Base-by-base conservation (phyloP, 768 basidiomycete species). In the Suillus variegatus region DNA sequence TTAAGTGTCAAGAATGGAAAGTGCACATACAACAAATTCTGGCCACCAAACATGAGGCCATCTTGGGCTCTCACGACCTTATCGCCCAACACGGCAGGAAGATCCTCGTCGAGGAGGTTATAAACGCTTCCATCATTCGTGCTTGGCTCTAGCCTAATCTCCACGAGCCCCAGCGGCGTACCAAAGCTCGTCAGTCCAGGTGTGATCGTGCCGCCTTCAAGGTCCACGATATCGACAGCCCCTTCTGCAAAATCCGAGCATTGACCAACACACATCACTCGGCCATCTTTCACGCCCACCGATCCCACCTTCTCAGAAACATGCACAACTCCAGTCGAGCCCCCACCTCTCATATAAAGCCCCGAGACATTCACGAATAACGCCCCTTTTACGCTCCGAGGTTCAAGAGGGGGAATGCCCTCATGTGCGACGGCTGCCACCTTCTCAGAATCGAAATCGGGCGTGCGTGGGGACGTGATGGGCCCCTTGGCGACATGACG, bases 171-270 rank as follows among this genome's bases (percentile, higher is more conserved):
- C 7, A 96, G 75, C 12, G 84, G 81, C 35, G 89, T 84, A 1
- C 94, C 94, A 67, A 86, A 92, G 2, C 88, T 85, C 16, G 89
- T 83, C 55, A 94, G 76, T 1, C 88, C 90, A 2, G 93, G 90
- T 81, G 81, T 77, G 60, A 90, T 84, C 1, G 83, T 82, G 4
- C 94, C 94, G 1, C 89, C 91, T 65, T 88, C 78, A 13, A 96
- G 82, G 74, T 95, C 86, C 43, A 95, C 75, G 36, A 82, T 62
- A 28, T 49, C 64, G 13, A 7, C 51, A 4, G 60, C 64, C 47
- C 71, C 71, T 35, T 20, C 64, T 25, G 60, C 7, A 68, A 66
- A 66, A 38, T 41, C 69, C 65, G 67, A 76, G 79, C 61, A 72
- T 60, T 25, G 65, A 28, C 86, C 86, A 44, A 77, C 72, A 72